phyloP scores from a whole-genome alignment of 192 early-diverging fungal genomes.

The Geranomyces michiganensis region DNA sequence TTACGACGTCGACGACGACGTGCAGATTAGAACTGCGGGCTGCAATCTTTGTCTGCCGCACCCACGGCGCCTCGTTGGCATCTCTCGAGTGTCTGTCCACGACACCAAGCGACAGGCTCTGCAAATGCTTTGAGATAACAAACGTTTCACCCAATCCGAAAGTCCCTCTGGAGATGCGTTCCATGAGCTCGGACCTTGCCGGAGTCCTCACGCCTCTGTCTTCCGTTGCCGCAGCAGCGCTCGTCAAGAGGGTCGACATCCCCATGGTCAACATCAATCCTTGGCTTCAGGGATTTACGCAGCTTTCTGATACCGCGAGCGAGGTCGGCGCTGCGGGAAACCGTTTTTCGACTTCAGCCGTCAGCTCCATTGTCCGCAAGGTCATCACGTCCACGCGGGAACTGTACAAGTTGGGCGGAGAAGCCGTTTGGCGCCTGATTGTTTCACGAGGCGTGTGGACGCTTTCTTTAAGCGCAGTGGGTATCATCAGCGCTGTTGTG shows the following conservation, averaged over 20 bases:
- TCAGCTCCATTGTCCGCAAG: too few species aligned
- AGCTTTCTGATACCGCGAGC: too few species aligned
- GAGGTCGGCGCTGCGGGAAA: too few species aligned
- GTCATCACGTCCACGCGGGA: too few species aligned
- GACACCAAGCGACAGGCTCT: neutral
- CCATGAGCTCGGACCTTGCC: neutral
- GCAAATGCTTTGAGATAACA: slow-evolving; percentile 3
- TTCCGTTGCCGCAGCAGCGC: neutral
- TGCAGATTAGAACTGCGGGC: neutral
- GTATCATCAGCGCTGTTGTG: too few species aligned
- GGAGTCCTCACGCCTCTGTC: neutral
- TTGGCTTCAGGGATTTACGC: too few species aligned
- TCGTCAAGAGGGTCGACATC: neutral
- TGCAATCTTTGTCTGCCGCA: neutral
- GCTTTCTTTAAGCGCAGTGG: too few species aligned
- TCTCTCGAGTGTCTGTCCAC: slow-evolving; percentile 9
- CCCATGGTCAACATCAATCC: neutral
- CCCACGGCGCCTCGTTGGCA: neutral
- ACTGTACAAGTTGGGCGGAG: too few species aligned
- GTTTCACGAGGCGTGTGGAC: too few species aligned
- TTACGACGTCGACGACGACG: neutral
- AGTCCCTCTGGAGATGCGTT: neutral
- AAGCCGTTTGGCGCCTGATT: too few species aligned
- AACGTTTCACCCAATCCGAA: neutral
- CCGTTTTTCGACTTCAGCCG: too few species aligned